Evolutionary conservation across 768 basidiomycete species (phyloP), one percentile per base, ranked within the genome.

Genomic region (Suillus brevipes): DNA sequence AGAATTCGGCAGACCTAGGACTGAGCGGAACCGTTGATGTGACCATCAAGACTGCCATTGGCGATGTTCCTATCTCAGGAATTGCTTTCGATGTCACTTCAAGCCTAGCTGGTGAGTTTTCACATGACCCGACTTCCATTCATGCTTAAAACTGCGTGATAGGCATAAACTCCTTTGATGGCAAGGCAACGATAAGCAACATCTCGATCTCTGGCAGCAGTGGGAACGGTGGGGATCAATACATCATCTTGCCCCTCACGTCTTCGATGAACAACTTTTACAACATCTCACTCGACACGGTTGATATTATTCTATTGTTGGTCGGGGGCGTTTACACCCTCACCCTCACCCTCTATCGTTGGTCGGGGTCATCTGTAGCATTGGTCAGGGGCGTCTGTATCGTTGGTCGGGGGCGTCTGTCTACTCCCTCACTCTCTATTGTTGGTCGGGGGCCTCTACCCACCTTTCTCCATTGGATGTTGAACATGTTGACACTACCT

Each of bases 181-280:
- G 82, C 58, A 78, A 74, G 10, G 85, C 88, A 2, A 40, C 69
- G 2, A 76, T 90, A 57, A 81, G 78, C 72, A 83, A 91, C 62
- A 83, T 90, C 37, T 79, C 80, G 6, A 85, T 91, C 37, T 78
- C 80, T 23, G 89, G 89, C 31, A 89, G 89, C 68, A 89, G 89
- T 43, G 88, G 87, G 47, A 77, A 74, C 58, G 84, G 83, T n/a
- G 87, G 87, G 7, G 79, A 78, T 66, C 77, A 89, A 73, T 91
- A 80, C 69, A 81, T 91, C 49, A 74, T 83, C 37, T 71, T 85
- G 4, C 88, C 86, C 2, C 73, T 90, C n/a, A 85, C 82, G 1
- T 82, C 87, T 23, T 80, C 75, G 16, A 77, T 91, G 55, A 72
- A 86, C 25, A 91, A 91, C 66, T 89, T 89, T 7, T 89, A 89